Base-by-base conservation (phyloP, 225 moss, liverwort and hornwort species). In the Physcomitrium patens region DNA sequence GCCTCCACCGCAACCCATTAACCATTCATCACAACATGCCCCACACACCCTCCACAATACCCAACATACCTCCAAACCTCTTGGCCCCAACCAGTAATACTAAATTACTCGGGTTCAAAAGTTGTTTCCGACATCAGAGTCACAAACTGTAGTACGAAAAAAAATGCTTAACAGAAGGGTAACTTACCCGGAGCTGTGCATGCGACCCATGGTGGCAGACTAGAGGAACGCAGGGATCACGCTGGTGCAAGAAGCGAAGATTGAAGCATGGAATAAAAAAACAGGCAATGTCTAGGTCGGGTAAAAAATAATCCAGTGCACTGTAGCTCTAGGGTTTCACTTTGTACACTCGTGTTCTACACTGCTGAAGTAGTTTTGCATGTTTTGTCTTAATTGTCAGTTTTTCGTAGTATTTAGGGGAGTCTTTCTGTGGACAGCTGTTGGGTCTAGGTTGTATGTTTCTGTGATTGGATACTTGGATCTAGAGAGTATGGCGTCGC, bases 101-200 rank as follows among this genome's bases (percentile, higher is more conserved):
- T 42, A 14, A 0, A 1, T 15, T 62, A 42, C 10, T 49, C 1
- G 14, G 16, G 14, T 17, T 1, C 48, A 10, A 20, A 13, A 26
- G 31, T 37, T 4, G 5, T 37, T 37, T 37, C 31, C 0, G 48
- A 2, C 0, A 7, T 0, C 42, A 11, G 7, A 69, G 13, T 2
- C 12, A 14, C 0, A 8, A 5, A 0, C 28, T 44, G 46, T 10
- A 63, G 7, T 19, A 6, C 17, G 0, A 20, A 12, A 2, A n/a
- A 63, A 8, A 23, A 0, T 6, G 0, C 3, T 0, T 7, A 68
- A 24, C 23, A 20, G 63, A 65, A 3, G 1, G 14, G 1, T 8
- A 10, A 17, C 80, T 48, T 20, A 77, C 80, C 80, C 77, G 7
- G 77, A 84, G 70, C 80, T 80, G 61, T 80, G 80, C 84, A 80